A percentile compares a stretch with the other conserved stretches of the same genome.
phyloP scores from a whole-genome alignment of 1,284 basidiomycete species.

The Ceratorhiza oryzae-sativae region DNA sequence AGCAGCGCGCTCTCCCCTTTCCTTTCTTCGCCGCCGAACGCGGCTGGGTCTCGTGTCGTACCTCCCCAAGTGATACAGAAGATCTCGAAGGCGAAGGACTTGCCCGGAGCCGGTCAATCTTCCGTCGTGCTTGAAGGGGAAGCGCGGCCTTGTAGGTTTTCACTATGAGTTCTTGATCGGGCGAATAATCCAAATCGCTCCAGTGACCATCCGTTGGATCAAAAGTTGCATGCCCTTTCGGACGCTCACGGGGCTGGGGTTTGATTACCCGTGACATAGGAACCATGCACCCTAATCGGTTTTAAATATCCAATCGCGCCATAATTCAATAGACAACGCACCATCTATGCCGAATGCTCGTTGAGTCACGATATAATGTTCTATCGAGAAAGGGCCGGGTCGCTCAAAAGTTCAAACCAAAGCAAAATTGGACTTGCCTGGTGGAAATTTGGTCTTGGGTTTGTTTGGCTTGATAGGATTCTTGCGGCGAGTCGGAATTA shows the following conservation, averaged over 20 bases:
- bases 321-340: no score
- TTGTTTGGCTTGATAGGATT: background rate
- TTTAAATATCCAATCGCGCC: no score
- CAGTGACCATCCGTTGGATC: background rate
- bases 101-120: background rate
- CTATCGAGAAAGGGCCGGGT: no score
- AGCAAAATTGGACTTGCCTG: no score
- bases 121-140: background rate
- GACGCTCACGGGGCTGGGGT: background rate
- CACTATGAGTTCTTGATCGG: background rate
- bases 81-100: slow-evolving; percentile 1
- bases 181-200: background rate
- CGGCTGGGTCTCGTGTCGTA: background rate
- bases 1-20: background rate
- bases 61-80: slow-evolving; percentile 19
- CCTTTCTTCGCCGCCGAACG: background rate
- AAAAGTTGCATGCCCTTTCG: background rate
- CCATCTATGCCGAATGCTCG: background rate
- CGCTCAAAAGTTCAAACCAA: no score
- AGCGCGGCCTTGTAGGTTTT: background rate
- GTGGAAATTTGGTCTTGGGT: no score
- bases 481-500: background rate
- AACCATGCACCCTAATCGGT: background rate
- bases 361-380: background rate
- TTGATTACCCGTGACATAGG: background rate